A percentile compares a stretch with the other conserved stretches of the same genome.
Conservation (phyloP, 441 rosid genomes). For the Macaranga tanarius region DNA sequence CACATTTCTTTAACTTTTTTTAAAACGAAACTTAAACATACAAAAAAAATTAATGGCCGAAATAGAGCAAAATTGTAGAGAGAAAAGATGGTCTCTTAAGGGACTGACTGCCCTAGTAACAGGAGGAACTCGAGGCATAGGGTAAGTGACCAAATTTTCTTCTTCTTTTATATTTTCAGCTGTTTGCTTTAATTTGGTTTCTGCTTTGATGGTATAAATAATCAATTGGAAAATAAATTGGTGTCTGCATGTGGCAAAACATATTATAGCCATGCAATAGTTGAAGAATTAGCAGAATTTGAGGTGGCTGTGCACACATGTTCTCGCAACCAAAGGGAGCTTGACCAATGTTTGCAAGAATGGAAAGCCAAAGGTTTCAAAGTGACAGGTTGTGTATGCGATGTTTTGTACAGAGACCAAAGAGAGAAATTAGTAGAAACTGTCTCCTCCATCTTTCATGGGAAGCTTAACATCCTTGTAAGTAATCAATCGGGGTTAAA, state of each 20-base stretch:
- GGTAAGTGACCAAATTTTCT: not conserved
- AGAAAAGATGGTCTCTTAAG: constrained; percentile 11
- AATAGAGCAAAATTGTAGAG: not conserved
- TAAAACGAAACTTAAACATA: no score
- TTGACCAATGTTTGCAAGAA: constrained; percentile 16
- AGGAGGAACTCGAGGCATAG: constrained; percentile 22
- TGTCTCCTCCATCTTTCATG: constrained; percentile 18
- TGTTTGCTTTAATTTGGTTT: not conserved
- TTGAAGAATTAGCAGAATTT: constrained; percentile 37
- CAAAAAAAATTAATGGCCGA: not conserved
- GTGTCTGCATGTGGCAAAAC: no score
- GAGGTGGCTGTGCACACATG: constrained; percentile 29
- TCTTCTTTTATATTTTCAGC: not conserved
- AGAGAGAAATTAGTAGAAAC: constrained; percentile 19
- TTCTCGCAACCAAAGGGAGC: constrained; percentile 23
- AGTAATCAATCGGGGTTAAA: no score
- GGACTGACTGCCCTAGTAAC: constrained; percentile 27
- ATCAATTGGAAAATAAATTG: no score
- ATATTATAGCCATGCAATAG: constrained; percentile 34
- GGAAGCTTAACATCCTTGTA: constrained; percentile 30
- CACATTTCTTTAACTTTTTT: no score
- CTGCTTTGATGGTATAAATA: not conserved
- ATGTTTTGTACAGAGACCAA: not conserved
- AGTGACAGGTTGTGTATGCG: constrained; percentile 24
- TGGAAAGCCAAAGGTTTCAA: constrained; percentile 23